Conservation (phyloP, 2,329 filamentous ascomycete genomes). For the Claviceps sp. region DNA sequence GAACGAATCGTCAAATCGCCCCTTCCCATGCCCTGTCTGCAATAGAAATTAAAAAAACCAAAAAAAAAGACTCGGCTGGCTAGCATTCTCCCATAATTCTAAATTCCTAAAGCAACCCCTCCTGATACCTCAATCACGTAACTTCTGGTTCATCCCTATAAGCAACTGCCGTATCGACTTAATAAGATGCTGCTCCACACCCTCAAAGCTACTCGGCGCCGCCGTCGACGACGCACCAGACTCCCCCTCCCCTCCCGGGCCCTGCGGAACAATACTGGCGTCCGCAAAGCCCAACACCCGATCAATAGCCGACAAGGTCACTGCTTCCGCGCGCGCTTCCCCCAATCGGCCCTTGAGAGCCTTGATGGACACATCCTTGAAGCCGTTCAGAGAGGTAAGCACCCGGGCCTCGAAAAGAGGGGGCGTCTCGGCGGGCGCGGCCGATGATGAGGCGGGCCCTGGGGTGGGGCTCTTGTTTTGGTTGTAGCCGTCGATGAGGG, state of each 20-base stretch:
- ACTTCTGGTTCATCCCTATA: constrained; percentile 26
- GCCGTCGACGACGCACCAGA: neutral
- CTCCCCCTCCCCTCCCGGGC: constrained; percentile 19
- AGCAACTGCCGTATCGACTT: constrained; percentile 26
- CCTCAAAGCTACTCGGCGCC: constrained; percentile 20
- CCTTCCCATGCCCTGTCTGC: no score
- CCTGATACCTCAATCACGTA: constrained; percentile 9
- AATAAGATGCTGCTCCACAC: constrained; percentile 27
- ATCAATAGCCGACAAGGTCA: constrained; percentile 37
- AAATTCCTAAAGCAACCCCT: neutral
- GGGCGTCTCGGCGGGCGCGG: constrained; percentile 11
- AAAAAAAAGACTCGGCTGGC: neutral
- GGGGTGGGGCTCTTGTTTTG: constrained; percentile 23
- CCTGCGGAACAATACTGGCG: constrained; percentile 25
- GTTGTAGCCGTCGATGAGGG: constrained; percentile 28
- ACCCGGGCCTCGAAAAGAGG: constrained; percentile 26
- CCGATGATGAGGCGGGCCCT: neutral
- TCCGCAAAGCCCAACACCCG: constrained; percentile 34
- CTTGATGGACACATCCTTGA: constrained; percentile 32
- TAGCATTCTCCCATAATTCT: no score
- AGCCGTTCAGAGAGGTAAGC: constrained; percentile 26
- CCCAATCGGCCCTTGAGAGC: constrained; percentile 28
- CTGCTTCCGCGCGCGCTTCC: constrained; percentile 28
- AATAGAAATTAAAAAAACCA: no score
- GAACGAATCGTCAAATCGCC: no score